Base-by-base conservation (phyloP, 1,284 basidiomycete genomes). In the Inonotus hispidus region DNA sequence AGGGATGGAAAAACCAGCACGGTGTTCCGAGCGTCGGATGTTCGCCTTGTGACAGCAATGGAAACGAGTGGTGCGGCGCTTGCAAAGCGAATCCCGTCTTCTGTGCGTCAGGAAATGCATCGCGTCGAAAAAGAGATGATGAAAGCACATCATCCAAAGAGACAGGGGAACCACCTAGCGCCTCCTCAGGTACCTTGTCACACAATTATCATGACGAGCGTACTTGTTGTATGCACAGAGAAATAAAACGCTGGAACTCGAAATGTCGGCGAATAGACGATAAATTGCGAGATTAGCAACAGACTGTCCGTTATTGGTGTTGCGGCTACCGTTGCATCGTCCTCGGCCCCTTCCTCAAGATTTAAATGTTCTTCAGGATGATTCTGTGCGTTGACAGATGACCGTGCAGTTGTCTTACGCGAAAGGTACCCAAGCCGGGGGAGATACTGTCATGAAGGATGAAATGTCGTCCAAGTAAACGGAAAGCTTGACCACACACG, bases 1-100 rank as follows among this genome's bases (percentile, higher is more conserved):
- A 94, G 6, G 91, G 91, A 69, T 94, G 91, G 45, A 94, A 74
- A 69, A 87, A 92, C 90, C 90, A 94, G 59, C 82, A 85, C 11
- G 87, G 85, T 7, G 76, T 83, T 16, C 83, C 85, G 19, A 88
- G 75, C 2, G 79, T 83, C 0, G 90, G 92, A 68, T 93, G 92
- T 61, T 94, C 92, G 16, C 88, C 90, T 66, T 92, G 89, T 3
- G 90, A 90, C 13, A 94, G 73, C 32, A 93, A 71, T 16, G 92
- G 89, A 67, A 92, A 88, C 1, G 81, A 71, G 0, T 82, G 77
- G 8, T 70, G 72, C 1, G 78, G 75, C 13, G 74, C 71, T 29
- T 78, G 79, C 49, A 90, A 69, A 14, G 80, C 82, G 69, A 82
- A 88, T 2, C 78, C 68, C 16, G 81, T 82, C 32, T 71, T 67